These are phyloP conservation scores for Cyberlindnera meyerae DNA, from an alignment of 805 yeast genomes.

Conservation along the genomic window DNA sequence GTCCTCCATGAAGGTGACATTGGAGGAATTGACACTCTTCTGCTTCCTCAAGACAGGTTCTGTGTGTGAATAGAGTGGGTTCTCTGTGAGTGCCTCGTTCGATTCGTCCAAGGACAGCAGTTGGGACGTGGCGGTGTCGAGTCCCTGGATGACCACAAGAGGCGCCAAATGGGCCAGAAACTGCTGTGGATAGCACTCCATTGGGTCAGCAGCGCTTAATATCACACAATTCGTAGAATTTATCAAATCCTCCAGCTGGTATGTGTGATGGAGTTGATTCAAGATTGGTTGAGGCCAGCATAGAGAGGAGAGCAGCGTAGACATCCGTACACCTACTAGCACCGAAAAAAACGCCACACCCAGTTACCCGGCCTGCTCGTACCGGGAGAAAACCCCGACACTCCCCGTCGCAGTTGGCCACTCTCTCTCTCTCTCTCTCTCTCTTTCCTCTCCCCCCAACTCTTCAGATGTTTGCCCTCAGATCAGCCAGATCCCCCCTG, in stretches of 20 bases:
- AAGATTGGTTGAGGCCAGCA: no score
- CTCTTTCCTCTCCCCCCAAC: not conserved
- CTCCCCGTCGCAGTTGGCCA: no score
- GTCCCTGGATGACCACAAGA: slow-evolving; percentile 38
- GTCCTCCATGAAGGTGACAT: slow-evolving; percentile 19
- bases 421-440: not conserved
- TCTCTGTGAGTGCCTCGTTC: slow-evolving; percentile 1
- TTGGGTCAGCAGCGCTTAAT: no score
- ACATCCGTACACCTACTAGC: no score
- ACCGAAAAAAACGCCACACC: no score
- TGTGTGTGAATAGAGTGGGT: slow-evolving; percentile 4
- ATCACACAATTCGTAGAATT: no score
- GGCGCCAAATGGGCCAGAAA: slow-evolving; percentile 34
- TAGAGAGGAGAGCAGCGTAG: no score
- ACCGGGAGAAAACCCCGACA: not conserved
- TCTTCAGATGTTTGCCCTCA: slow-evolving; percentile 12
- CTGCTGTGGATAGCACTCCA: slow-evolving; percentile 37
- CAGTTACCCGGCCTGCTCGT: not conserved
- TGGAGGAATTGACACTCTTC: not conserved
- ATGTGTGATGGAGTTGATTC: no score
- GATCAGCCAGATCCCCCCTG: slow-evolving; percentile 9
- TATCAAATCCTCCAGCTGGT: no score
- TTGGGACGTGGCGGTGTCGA: slow-evolving; percentile 23
- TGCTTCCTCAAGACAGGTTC: slow-evolving; percentile 15
- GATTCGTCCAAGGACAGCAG: slow-evolving; percentile 12